phyloP scores from a whole-genome alignment of 2,329 filamentous ascomycete genomes.

The Aspergillus pseudoterreus region DNA sequence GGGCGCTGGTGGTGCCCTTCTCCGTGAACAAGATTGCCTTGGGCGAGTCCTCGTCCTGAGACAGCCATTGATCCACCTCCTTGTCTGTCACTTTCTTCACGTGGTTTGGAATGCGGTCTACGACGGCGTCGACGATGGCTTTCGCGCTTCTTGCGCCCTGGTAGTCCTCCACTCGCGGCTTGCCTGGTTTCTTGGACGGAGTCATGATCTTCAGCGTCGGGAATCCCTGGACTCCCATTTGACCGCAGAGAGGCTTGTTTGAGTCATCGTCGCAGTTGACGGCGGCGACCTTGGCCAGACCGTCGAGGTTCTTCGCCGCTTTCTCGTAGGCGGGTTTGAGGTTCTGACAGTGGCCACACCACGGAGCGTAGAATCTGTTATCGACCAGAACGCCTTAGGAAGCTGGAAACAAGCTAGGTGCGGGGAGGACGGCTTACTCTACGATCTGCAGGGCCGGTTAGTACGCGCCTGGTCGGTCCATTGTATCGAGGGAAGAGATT shows the following conservation, averaged over 20 bases:
- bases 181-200: constrained; percentile 75
- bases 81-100: constrained; percentile 79
- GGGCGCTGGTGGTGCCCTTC: constrained; percentile 80
- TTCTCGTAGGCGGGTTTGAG: constrained; percentile 96
- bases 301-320: constrained; percentile 81
- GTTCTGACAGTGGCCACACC: constrained; percentile 96
- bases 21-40: constrained; percentile 93
- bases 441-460: constrained; percentile 42
- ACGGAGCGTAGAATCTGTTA: constrained; percentile 86
- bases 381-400: constrained; percentile 28
- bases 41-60: constrained; percentile 61
- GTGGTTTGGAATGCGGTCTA: constrained; percentile 86
- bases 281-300: constrained; percentile 89
- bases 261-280: constrained; percentile 90
- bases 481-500: background rate
- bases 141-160: constrained; percentile 79
- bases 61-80: constrained; percentile 71
- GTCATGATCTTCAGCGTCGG: constrained; percentile 92
- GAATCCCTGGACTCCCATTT: constrained; percentile 88
- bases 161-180: constrained; percentile 86
- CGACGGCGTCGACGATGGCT: constrained; percentile 79
- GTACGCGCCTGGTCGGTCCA: background rate
- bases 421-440: constrained; percentile 41
- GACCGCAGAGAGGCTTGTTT: constrained; percentile 83
- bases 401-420: constrained; percentile 13